These are phyloP conservation scores for Colletotrichum australisinense DNA, from an alignment of 2,329 filamentous ascomycete genomes.

Conservation along the genomic window DNA sequence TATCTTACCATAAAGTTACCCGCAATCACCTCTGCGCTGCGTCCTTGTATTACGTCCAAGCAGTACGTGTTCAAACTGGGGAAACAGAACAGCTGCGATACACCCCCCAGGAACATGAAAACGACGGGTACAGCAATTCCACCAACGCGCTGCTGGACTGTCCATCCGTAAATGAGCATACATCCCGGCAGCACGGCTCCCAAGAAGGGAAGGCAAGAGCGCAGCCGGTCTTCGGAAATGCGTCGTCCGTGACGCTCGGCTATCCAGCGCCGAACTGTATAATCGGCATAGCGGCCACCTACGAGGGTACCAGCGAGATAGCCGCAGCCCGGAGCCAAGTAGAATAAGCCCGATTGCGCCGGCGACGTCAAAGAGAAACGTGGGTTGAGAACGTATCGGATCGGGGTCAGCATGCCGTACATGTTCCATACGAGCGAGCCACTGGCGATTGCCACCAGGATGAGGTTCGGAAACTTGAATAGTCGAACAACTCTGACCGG, in stretches of 20 bases:
- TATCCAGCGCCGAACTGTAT: constrained; percentile 70
- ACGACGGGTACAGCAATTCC: constrained; percentile 67
- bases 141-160: constrained; percentile 21
- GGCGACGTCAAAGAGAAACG: constrained; percentile 73
- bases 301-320: constrained; percentile 75
- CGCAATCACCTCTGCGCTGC: constrained; percentile 56
- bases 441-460: constrained; percentile 68
- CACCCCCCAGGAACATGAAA: constrained; percentile 76
- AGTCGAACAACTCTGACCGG: constrained; percentile 72
- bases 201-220: constrained; percentile 69
- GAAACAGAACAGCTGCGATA: constrained; percentile 77
- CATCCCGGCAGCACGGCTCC: constrained; percentile 69
- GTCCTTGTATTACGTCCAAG: constrained; percentile 34
- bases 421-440: constrained; percentile 77
- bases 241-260: constrained; percentile 63
- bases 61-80: constrained; percentile 73
- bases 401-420: constrained; percentile 75
- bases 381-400: constrained; percentile 78
- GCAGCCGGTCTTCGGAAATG: constrained; percentile 76
- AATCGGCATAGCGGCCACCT: constrained; percentile 75
- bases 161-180: constrained; percentile 77
- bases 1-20: constrained; percentile 86
- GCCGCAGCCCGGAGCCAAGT: constrained; percentile 75
- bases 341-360: constrained; percentile 75
- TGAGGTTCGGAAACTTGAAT: constrained; percentile 74